Evolutionary conservation across 345 rosid genomes (phyloP).

Genomic region (Abelmoschus esculentus): DNA sequence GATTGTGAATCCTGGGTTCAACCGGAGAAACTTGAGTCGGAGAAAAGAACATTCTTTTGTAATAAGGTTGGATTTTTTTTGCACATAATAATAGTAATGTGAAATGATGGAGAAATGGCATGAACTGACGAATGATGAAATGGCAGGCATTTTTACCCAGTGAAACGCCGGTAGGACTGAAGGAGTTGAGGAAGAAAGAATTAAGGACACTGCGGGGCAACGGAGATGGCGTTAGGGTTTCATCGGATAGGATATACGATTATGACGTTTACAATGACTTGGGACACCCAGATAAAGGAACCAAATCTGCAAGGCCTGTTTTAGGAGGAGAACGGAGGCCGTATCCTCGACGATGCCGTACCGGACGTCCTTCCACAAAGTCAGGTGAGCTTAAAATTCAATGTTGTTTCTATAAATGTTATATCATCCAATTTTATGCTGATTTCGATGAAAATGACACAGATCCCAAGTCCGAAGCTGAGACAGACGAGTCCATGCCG

Average conservation of each 20-base stretch:
- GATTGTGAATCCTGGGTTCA: constrained; percentile 97
- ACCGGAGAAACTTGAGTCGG: constrained; percentile 50
- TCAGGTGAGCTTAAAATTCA: background rate
- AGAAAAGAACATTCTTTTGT: constrained; percentile 63
- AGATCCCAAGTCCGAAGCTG: constrained; percentile 7
- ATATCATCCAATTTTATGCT: background rate
- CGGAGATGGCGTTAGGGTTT: background rate
- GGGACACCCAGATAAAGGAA: constrained; percentile 11
- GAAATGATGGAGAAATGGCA: no score
- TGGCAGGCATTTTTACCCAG: constrained; percentile 11
- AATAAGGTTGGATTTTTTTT: no score
- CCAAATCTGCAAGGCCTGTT: background rate
- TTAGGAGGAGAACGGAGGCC: constrained; percentile 7
- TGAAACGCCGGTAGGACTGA: constrained; percentile 10
- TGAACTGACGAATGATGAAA: background rate
- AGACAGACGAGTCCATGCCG: constrained; percentile 3
- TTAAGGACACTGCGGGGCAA: constrained; percentile 3
- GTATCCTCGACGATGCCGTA: constrained; percentile 12
- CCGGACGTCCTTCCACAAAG: constrained; percentile 12
- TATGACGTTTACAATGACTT: constrained; percentile 15
- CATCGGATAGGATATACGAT: constrained; percentile 5
- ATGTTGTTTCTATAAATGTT: background rate
- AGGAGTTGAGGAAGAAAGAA: constrained; percentile 4
- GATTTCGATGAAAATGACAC: background rate
- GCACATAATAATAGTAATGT: no score